Percentiles rank a stretch among this genome's conserved stretches.
Conservation (phyloP, 2,329 filamentous ascomycete species). For the Rosellinia necatrix region DNA sequence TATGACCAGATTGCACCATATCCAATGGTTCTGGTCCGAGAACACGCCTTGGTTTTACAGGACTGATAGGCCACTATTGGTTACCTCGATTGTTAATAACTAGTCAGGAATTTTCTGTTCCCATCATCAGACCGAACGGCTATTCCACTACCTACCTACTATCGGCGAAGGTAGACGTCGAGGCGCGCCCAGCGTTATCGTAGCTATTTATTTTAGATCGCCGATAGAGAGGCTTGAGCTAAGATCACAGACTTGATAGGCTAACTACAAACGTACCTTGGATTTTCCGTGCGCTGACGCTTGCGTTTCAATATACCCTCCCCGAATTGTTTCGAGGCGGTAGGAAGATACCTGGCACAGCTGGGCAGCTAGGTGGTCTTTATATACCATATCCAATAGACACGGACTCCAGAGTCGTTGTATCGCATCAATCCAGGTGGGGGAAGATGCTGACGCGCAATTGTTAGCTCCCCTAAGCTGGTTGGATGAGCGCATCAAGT, state of each 20-base stretch:
- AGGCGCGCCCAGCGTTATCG: too few species aligned
- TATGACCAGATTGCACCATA: neutral
- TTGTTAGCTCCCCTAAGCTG: neutral
- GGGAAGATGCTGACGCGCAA: conserved; percentile 31
- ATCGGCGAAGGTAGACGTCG: too few species aligned
- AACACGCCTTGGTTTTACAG: conserved; percentile 1
- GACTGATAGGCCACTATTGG: too few species aligned
- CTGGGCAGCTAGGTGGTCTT: neutral
- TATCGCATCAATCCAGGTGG: conserved; percentile 14
- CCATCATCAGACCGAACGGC: neutral
- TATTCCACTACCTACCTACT: too few species aligned
- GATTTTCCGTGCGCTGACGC: conserved; percentile 19
- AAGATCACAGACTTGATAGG: conserved; percentile 31
- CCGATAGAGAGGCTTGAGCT: neutral
- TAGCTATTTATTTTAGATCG: neutral
- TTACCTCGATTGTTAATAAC: neutral
- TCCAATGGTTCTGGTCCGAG: conserved; percentile 8
- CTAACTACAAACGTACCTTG: too few species aligned
- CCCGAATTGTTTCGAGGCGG: neutral
- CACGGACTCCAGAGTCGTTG: conserved; percentile 1
- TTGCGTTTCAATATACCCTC: conserved; percentile 21
- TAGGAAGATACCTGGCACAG: neutral
- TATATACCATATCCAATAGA: conserved; percentile 2
- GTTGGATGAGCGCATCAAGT: neutral
- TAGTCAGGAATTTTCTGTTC: conserved; percentile 3